Conservation (phyloP, 306 rosid genomes). For the Ochetophila trinervis region DNA sequence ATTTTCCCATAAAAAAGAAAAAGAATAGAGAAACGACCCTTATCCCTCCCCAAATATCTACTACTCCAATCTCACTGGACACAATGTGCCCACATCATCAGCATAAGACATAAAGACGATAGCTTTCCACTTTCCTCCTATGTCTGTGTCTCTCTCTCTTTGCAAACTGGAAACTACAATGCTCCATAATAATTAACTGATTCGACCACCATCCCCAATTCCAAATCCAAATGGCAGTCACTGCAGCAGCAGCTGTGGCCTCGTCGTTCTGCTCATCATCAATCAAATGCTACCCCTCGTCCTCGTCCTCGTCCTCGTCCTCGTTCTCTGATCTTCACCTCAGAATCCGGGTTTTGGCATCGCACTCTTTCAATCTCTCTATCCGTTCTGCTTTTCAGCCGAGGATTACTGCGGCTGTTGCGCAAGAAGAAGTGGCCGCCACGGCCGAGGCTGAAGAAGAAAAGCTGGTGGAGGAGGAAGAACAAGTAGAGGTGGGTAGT, state of each 20-base stretch:
- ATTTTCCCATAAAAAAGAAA: too few relatives aligned
- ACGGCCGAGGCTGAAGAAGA: conserved; percentile 20
- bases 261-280: conserved; percentile 64
- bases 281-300: too few relatives aligned
- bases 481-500: conserved; percentile 19
- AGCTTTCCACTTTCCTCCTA: not conserved
- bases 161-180: too few relatives aligned
- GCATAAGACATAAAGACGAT: too few relatives aligned
- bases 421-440: conserved; percentile 50
- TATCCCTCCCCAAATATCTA: conserved; percentile 41
- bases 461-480: conserved; percentile 9
- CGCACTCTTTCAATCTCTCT: conserved; percentile 31
- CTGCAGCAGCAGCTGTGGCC: conserved; percentile 58
- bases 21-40: conserved; percentile 20
- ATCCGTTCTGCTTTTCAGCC: conserved; percentile 27
- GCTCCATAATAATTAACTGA: too few relatives aligned
- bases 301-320: too few relatives aligned
- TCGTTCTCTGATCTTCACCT: conserved; percentile 29
- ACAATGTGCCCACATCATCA: conserved; percentile 62
- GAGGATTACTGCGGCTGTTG: conserved; percentile 53
- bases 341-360: conserved; percentile 29
- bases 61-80: conserved; percentile 34
- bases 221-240: conserved; percentile 37
- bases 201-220: not conserved
- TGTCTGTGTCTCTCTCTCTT: too few relatives aligned